Evolutionary conservation across 768 basidiomycete species (phyloP), one percentile per base, ranked within the genome.

Genomic region (Tricholoma saponaceum): DNA sequence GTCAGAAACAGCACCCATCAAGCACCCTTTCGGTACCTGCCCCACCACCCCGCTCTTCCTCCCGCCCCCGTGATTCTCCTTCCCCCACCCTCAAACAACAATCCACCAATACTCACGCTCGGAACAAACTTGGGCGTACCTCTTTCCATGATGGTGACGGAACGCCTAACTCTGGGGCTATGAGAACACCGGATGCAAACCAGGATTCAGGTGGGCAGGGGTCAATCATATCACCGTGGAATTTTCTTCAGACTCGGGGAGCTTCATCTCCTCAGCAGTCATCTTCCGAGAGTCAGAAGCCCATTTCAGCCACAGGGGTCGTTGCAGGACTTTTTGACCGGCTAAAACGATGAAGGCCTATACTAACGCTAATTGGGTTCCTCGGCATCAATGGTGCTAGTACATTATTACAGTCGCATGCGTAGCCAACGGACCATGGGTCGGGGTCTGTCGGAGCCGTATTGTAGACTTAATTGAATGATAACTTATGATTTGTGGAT

Each of bases 1-100:
- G 66, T 10, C 66, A 69, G 12, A 44, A 74, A 0, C 53, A 72
- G 43, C 74, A 74, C 51, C 73, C 75, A 5, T 69, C 76, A 3
- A 76, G 79, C 5, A 76, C 77, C 4, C 78, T 76, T 1, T 71
- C 76, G 0, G 78, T 77, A 56, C 62, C 74, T 4, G 30, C 30
- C 30, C 30, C 30, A 32, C 30, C 30, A 32, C 30, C 30, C 2
- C 30, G 30, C 30, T 32, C 30, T 32, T 32, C 30, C 30, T 32
- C 30, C 30, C 30, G 28, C 8, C 28, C 28, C 8, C 28, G 30
- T 32, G 30, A 32, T 10, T 4, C 30, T 32, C 30, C 30, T 32
- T 32, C 30, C 12, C 8, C 4, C 30, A 32, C 8, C 30, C 30
- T 9, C 30, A 32, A 32, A 2, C 7, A n/a, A n/a, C 37, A 9